Conservation (phyloP, 208 protist genomes). For the Leishmania turanica region DNA sequence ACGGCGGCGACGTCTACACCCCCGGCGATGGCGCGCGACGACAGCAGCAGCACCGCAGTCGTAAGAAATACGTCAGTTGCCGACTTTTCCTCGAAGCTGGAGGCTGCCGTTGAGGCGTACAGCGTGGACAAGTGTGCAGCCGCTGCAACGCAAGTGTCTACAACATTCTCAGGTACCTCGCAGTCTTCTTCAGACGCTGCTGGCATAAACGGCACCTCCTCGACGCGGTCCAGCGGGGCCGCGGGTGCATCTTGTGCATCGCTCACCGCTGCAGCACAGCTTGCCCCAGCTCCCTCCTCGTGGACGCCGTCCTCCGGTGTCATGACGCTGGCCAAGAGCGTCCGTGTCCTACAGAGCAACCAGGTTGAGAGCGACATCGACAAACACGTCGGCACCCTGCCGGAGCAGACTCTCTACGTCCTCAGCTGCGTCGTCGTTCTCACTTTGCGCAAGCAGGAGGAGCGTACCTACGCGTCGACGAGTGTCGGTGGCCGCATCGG, state of each 20-base stretch:
- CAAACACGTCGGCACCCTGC: slow-evolving; percentile 61
- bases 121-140: background rate
- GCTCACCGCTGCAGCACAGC: background rate
- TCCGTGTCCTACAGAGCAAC: slow-evolving; percentile 41
- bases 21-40: background rate
- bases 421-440: slow-evolving; percentile 80
- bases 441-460: slow-evolving; percentile 50
- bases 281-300: background rate
- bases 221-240: slow-evolving; percentile 18
- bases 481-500: slow-evolving; percentile 31
- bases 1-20: background rate
- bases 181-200: background rate
- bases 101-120: slow-evolving; percentile 33
- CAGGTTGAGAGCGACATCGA: slow-evolving; percentile 59
- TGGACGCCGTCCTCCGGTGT: slow-evolving; percentile 17
- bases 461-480: slow-evolving; percentile 25
- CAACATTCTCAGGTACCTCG: background rate
- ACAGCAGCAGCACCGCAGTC: background rate
- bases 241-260: background rate
- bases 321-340: slow-evolving; percentile 54
- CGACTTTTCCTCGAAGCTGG: slow-evolving; percentile 27
- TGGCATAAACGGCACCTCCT: slow-evolving; percentile 7
- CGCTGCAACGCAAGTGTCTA: background rate
- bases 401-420: slow-evolving; percentile 77
- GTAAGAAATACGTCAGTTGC: background rate